Evolutionary conservation across 441 rosid genomes (phyloP), one percentile per base, ranked within the genome.

Genomic region (Biscutella laevigata): DNA sequence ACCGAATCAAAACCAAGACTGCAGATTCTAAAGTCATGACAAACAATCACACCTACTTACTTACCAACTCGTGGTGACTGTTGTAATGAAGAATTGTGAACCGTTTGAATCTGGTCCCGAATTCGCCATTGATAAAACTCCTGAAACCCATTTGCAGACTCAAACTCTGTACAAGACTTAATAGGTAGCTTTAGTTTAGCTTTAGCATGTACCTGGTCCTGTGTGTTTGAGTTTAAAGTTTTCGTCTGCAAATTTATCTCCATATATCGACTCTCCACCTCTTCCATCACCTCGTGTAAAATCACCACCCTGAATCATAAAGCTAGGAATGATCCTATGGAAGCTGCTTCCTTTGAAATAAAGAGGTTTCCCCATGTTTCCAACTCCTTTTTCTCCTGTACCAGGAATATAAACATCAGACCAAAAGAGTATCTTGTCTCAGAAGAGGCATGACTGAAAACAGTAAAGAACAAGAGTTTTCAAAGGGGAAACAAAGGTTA

Each of bases 291-390:
- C 94, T 13, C 43, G 85, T 0, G 95, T 87, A 30, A 91, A 85
- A 48, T 91, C 98, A 51, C 98, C 98, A 21, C 96, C 96, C 27
- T 91, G 96, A 13, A 85, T 57, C 98, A 91, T 91, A 68, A 91
- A 88, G 71, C 78, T 79, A 4, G 98, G 96, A 59, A 91, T 87
- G 73, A 91, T 85, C 65, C 96, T 71, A 71, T 87, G 98, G 67
- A 91, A 84, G 7, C 57, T 12, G 61, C 96, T 87, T 5, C 86
- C 92, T 69, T 82, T 90, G 72, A 68, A 90, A 44, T 87, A 86
- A 16, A 91, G 84, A 44, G 86, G 83, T 34, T 87, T 87, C 64
- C 95, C 94, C 37, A 83, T 83, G 72, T 80, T 77, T 32, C 98
- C 98, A 14, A 63, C 53, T 12, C 95, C 98, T 49, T 83, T 87